Evolutionary conservation across 192 early-diverging fungal genomes (phyloP).

Genomic region (Linnemannia exigua): DNA sequence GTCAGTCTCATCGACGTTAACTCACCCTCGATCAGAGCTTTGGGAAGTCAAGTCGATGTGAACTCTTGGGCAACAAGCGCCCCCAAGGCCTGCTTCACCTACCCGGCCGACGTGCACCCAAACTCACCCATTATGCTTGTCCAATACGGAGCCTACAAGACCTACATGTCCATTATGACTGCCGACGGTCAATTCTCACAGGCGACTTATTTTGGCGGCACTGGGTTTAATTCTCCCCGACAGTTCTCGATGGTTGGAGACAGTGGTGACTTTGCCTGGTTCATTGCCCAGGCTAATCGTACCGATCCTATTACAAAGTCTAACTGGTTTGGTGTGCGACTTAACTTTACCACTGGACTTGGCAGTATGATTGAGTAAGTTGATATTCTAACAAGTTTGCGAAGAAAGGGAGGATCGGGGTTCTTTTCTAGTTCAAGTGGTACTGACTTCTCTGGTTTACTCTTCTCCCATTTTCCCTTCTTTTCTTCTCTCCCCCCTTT

Average conservation of each 20-base stretch:
- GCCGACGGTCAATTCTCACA: background rate
- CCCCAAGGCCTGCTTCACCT: background rate
- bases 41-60: background rate
- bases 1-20: background rate
- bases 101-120: background rate
- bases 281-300: background rate
- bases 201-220: background rate
- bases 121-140: background rate
- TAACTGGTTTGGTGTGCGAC: background rate
- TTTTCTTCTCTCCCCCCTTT: background rate
- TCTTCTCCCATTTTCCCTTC: background rate
- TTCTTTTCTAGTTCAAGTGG: background rate
- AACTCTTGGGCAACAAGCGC: background rate
- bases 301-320: background rate
- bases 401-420: background rate
- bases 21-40: background rate
- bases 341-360: background rate
- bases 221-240: background rate
- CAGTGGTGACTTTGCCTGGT: background rate
- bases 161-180: background rate
- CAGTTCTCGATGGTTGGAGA: background rate
- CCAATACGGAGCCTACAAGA: background rate
- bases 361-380: background rate
- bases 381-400: background rate
- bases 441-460: background rate